A percentile compares a stretch with the other conserved stretches of the same genome.
Evolutionary conservation across 2,329 filamentous ascomycete genomes (phyloP).

Genomic region (Berkeleyomyces basicola): DNA sequence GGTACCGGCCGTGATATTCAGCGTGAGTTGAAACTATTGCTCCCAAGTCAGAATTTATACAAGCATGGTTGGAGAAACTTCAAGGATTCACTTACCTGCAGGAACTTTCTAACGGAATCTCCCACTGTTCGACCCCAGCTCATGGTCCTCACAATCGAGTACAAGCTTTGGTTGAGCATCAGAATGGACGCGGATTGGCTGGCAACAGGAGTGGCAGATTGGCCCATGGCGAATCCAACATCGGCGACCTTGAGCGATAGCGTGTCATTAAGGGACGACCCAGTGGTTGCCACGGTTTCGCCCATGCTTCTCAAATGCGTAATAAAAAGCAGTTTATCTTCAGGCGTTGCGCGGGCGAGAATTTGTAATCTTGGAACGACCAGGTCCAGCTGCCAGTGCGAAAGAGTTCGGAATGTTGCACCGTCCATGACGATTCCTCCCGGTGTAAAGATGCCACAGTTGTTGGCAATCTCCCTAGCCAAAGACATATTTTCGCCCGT

Average conservation of each 20-base stretch:
- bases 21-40: constrained; percentile 38
- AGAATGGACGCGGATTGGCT: constrained; percentile 47
- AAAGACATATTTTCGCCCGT: constrained; percentile 35
- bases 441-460: constrained; percentile 41
- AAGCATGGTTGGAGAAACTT: not conserved
- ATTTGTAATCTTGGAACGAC: constrained; percentile 49
- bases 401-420: constrained; percentile 37
- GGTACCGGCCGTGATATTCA: constrained; percentile 44
- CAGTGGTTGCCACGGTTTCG: constrained; percentile 49
- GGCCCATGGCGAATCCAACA: constrained; percentile 52
- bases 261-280: constrained; percentile 50
- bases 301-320: constrained; percentile 47
- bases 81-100: constrained; percentile 29
- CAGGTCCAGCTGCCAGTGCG: constrained; percentile 31
- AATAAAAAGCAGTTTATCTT: constrained; percentile 52
- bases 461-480: constrained; percentile 27
- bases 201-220: constrained; percentile 47
- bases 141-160: constrained; percentile 44
- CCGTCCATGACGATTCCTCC: constrained; percentile 42
- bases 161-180: constrained; percentile 45
- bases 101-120: constrained; percentile 47
- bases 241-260: constrained; percentile 49
- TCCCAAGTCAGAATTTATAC: not conserved
- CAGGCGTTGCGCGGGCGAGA: constrained; percentile 50
- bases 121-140: constrained; percentile 48